phyloP scores from a whole-genome alignment of 208 protist species.

The Histomonas meleagridis region DNA sequence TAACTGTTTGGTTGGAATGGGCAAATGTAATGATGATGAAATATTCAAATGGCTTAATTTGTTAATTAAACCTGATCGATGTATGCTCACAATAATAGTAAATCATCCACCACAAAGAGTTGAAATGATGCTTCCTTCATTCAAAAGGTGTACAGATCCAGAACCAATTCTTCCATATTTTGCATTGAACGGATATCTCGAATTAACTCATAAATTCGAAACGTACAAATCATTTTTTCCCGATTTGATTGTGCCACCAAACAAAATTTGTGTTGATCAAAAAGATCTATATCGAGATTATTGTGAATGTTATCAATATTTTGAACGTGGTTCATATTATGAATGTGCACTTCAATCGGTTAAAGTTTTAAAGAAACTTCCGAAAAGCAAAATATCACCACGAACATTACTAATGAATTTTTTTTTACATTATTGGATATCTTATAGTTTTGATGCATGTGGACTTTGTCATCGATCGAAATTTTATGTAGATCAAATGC shows the following conservation, averaged over 20 bases:
- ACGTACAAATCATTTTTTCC: neutral
- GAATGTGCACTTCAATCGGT: neutral
- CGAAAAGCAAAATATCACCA: neutral
- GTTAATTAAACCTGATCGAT: too few relatives aligned
- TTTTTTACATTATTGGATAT: neutral
- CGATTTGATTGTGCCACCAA: neutral
- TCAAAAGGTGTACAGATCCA: neutral
- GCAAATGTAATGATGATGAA: too few relatives aligned
- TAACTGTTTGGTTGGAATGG: too few relatives aligned
- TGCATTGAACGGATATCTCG: neutral
- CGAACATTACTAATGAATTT: neutral
- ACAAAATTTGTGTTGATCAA: neutral
- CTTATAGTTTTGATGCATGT: neutral
- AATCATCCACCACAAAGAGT: too few relatives aligned
- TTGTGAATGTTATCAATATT: neutral
- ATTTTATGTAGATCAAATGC: neutral
- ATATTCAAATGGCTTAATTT: too few relatives aligned
- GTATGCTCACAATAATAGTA: too few relatives aligned
- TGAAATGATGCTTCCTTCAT: too few relatives aligned
- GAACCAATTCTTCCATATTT: neutral
- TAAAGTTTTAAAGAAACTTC: neutral
- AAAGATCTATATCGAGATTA: neutral
- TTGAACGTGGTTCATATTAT: neutral
- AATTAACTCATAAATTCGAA: neutral
- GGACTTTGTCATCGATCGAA: neutral